These are phyloP conservation scores for Hygrocybe coccinea DNA, from an alignment of 768 basidiomycete genomes.

Conservation along the genomic window DNA sequence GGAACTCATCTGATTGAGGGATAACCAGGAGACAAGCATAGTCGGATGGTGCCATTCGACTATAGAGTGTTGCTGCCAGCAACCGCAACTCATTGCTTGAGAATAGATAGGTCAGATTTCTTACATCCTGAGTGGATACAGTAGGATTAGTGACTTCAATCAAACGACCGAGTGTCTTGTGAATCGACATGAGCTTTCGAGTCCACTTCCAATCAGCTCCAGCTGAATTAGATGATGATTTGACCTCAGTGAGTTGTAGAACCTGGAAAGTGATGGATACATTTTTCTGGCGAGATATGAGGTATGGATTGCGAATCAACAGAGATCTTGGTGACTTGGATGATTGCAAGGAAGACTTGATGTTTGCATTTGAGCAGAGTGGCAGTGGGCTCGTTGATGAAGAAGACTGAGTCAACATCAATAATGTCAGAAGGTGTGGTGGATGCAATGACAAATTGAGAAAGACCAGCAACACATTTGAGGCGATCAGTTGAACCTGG, in stretches of 20 bases:
- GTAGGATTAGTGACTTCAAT: constrained; percentile 24
- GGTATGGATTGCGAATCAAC: constrained; percentile 18
- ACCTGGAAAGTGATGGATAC: not conserved
- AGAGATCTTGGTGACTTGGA: constrained; percentile 22
- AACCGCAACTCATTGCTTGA: constrained; percentile 17
- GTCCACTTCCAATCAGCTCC: constrained; percentile 25
- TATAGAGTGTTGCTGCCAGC: constrained; percentile 17
- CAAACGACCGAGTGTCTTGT: constrained; percentile 14
- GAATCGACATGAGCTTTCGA: constrained; percentile 1
- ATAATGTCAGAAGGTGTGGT: not conserved
- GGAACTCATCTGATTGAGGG: constrained; percentile 10
- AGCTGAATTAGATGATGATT: constrained; percentile 10
- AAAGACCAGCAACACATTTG: constrained; percentile 6
- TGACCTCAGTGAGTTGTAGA: not conserved
- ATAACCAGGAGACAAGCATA: constrained; percentile 14
- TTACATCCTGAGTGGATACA: constrained; percentile 6
- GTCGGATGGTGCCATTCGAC: constrained; percentile 9
- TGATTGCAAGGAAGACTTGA: constrained; percentile 25
- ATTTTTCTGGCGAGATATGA: constrained; percentile 12
- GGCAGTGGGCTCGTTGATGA: constrained; percentile 17
- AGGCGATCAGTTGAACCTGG: constrained; percentile 6
- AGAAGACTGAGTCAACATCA: not conserved
- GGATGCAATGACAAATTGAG: not conserved
- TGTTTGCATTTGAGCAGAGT: constrained; percentile 20
- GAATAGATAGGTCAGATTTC: constrained; percentile 20